A percentile compares a stretch with the other conserved stretches of the same genome.
Conservation (phyloP, 345 rosid genomes). For the Pelargonium nanum region DNA sequence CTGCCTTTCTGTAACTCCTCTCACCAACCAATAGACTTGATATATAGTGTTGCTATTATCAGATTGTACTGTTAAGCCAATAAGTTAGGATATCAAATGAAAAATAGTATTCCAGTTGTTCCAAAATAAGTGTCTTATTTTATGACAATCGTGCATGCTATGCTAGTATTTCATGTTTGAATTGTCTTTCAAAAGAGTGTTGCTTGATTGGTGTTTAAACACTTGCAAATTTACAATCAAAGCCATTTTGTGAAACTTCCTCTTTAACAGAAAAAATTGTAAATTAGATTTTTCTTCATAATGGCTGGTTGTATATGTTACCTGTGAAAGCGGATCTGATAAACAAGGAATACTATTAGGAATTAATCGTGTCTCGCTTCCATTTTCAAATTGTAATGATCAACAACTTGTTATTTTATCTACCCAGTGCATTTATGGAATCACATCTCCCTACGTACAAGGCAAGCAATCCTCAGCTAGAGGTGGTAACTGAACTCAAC, state of each 20-base stretch:
- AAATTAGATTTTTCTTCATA: background rate
- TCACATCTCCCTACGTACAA: conserved; percentile 52
- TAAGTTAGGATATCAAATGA: too few species aligned
- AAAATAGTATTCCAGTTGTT: background rate
- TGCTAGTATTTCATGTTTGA: background rate
- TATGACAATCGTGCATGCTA: background rate
- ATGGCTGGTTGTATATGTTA: too few species aligned
- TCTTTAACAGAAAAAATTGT: background rate
- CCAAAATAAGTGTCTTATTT: background rate
- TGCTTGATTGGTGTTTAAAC: background rate
- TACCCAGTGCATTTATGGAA: conserved; percentile 72
- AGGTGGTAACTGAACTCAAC: conserved; percentile 57
- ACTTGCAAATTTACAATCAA: background rate
- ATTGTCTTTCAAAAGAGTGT: background rate
- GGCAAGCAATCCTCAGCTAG: conserved; percentile 67
- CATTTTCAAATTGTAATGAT: background rate
- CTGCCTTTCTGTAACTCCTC: too few species aligned
- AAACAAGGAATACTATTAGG: background rate
- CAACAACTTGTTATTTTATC: background rate
- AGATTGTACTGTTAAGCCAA: too few species aligned
- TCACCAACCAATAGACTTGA: too few species aligned
- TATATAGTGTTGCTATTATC: too few species aligned
- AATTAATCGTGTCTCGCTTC: background rate
- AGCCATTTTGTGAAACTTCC: background rate
- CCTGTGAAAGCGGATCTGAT: background rate